These are phyloP conservation scores for Lineolata rhizophorae DNA, from an alignment of 495 filamentous ascomycete species.

Conservation along the genomic window DNA sequence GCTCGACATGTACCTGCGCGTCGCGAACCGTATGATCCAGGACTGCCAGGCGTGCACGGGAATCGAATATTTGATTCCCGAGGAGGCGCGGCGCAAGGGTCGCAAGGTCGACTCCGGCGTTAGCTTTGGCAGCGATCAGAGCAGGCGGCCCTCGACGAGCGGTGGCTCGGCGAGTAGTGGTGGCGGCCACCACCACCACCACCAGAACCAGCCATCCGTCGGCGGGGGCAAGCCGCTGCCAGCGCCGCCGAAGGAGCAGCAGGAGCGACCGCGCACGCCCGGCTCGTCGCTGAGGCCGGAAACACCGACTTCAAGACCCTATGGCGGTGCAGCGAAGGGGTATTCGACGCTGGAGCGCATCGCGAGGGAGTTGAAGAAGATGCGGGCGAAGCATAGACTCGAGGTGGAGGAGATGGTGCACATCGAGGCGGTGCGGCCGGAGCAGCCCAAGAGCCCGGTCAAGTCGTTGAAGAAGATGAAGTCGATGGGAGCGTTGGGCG, in stretches of 20 bases:
- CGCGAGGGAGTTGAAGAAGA: conserved; percentile 31
- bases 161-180: conserved; percentile 26
- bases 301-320: conserved; percentile 2
- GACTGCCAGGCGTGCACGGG: conserved; percentile 35
- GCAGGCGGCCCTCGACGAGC: conserved; percentile 17
- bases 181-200: no score
- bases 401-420: conserved; percentile 12
- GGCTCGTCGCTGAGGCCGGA: no score
- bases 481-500: neutral
- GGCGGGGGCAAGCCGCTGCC: neutral
- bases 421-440: neutral
- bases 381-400: conserved; percentile 10
- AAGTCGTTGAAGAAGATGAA: neutral
- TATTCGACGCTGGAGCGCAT: conserved; percentile 36
- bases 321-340: conserved; percentile 16
- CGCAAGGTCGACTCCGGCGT: conserved; percentile 44
- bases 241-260: neutral
- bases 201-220: conserved; percentile 11
- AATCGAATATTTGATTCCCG: conserved; percentile 25
- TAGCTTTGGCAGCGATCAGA: conserved; percentile 26
- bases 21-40: conserved; percentile 36
- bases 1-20: conserved; percentile 37
- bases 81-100: conserved; percentile 18
- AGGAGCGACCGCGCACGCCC: neutral
- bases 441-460: neutral